phyloP scores from a whole-genome alignment of 306 rosid genomes.

The Quercus parvula region DNA sequence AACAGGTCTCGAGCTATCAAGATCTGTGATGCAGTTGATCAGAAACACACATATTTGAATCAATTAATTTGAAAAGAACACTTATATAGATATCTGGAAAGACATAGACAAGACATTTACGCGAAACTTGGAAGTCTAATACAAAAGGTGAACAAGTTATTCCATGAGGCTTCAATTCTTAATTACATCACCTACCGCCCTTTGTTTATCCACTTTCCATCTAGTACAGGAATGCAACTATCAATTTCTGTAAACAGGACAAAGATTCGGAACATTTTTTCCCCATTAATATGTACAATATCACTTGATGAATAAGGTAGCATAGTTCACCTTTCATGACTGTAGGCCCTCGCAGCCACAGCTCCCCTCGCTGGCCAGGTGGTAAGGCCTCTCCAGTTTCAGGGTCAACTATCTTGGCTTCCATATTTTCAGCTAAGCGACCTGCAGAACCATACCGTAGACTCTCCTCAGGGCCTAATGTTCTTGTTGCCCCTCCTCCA shows the following conservation, averaged over 20 bases:
- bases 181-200: too few relatives aligned
- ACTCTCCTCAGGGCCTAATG: conserved; percentile 56
- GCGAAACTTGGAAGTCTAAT: too few relatives aligned
- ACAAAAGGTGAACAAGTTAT: too few relatives aligned
- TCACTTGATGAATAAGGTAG: neutral
- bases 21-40: neutral
- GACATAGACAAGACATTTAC: too few relatives aligned
- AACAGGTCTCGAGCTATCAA: neutral
- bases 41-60: neutral
- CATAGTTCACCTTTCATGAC: conserved; percentile 61
- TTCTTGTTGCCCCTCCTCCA: conserved; percentile 53
- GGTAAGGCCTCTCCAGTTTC: conserved; percentile 56
- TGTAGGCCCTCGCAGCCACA: conserved; percentile 83
- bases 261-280: too few relatives aligned
- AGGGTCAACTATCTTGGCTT: conserved; percentile 85
- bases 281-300: neutral
- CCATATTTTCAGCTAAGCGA: conserved; percentile 61
- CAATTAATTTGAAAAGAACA: too few relatives aligned
- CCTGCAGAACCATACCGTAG: conserved; percentile 66
- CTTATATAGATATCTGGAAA: too few relatives aligned
- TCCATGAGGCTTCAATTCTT: too few relatives aligned
- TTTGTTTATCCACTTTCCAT: too few relatives aligned
- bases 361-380: conserved; percentile 74
- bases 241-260: too few relatives aligned
- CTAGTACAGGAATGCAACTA: too few relatives aligned